phyloP scores from a whole-genome alignment of 2,329 filamentous ascomycete genomes.

The Pestalotiopsis fici region DNA sequence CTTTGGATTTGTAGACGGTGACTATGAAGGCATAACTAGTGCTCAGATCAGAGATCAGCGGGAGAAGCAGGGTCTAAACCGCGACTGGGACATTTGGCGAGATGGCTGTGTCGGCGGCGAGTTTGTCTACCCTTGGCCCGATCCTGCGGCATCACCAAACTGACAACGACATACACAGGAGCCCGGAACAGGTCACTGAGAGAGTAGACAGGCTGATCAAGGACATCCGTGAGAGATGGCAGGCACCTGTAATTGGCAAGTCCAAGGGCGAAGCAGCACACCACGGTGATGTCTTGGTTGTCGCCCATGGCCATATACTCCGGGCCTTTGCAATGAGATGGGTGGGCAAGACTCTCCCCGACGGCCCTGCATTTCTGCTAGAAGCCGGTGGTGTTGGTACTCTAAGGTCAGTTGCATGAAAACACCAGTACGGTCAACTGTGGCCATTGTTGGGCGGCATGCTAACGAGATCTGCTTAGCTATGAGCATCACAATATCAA shows the following conservation, averaged over 20 bases:
- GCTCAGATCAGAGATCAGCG: slow-evolving; percentile 64
- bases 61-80: slow-evolving; percentile 55
- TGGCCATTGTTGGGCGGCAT: neutral
- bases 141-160: neutral
- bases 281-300: slow-evolving; percentile 70
- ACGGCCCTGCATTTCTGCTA: slow-evolving; percentile 79
- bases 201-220: slow-evolving; percentile 76
- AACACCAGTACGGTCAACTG: neutral
- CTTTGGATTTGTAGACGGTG: slow-evolving; percentile 51
- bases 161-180: slow-evolving; percentile 40
- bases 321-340: slow-evolving; percentile 87
- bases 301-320: slow-evolving; percentile 89
- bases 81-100: slow-evolving; percentile 83
- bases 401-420: slow-evolving; percentile 57
- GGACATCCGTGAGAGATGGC: slow-evolving; percentile 70
- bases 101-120: slow-evolving; percentile 87
- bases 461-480: slow-evolving; percentile 36
- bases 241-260: slow-evolving; percentile 62
- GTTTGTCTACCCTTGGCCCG: slow-evolving; percentile 29
- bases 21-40: slow-evolving; percentile 81
- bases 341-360: slow-evolving; percentile 71
- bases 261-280: slow-evolving; percentile 40
- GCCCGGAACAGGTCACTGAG: slow-evolving; percentile 69
- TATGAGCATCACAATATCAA: slow-evolving; percentile 80
- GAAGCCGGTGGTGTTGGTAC: slow-evolving; percentile 86